phyloP scores from a whole-genome alignment of 2,329 filamentous ascomycete genomes.

The Didymellaceae sp. region DNA sequence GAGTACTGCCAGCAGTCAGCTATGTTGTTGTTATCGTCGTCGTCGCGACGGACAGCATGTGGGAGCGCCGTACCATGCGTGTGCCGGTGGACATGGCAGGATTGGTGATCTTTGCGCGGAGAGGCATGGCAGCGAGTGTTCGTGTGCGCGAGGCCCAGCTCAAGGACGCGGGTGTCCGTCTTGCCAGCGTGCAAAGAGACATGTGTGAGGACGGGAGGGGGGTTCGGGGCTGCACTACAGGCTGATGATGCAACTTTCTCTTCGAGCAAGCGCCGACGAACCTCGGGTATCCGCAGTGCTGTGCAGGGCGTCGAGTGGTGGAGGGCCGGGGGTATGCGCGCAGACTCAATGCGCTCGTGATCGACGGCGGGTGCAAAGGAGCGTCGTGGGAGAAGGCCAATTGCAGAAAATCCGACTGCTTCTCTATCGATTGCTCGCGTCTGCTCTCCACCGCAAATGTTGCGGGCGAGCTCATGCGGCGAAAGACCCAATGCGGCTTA shows the following conservation, averaged over 20 bases:
- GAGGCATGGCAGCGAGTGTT: constrained; percentile 67
- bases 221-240: too few relatives aligned
- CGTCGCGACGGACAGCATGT: neutral
- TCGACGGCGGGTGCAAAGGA: neutral
- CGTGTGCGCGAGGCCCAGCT: constrained; percentile 46
- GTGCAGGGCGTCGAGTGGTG: constrained; percentile 19
- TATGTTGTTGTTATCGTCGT: too few relatives aligned
- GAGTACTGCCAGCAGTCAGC: constrained; percentile 42
- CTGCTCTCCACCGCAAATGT: constrained; percentile 12
- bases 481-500: constrained; percentile 1
- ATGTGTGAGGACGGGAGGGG: constrained; percentile 43
- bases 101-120: constrained; percentile 76
- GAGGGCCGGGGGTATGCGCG: constrained; percentile 6
- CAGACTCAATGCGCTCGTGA: neutral
- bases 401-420: neutral
- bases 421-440: too few relatives aligned
- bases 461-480: constrained; percentile 5
- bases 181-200: constrained; percentile 53
- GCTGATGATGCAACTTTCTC: constrained; percentile 40
- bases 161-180: constrained; percentile 50
- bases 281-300: constrained; percentile 48
- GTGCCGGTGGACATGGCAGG: constrained; percentile 60
- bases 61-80: constrained; percentile 55
- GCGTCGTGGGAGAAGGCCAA: neutral
- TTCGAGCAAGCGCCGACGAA: constrained; percentile 34